phyloP scores from a whole-genome alignment of 345 rosid species.

The Dimocarpus longan region DNA sequence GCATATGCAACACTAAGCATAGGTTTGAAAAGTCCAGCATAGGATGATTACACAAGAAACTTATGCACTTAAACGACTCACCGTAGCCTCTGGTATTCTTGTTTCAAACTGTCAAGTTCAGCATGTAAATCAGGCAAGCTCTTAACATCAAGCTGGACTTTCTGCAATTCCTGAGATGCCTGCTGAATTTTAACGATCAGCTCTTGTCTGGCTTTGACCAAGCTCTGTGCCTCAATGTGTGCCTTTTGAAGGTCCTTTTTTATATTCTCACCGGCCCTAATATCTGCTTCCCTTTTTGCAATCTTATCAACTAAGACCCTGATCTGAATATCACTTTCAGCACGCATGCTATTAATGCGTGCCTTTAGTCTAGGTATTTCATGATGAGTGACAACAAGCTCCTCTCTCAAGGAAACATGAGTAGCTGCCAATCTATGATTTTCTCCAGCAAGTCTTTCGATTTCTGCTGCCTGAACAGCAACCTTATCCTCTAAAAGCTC shows the following conservation, averaged over 20 bases:
- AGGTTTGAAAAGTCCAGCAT: neutral
- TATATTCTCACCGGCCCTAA: slow-evolving; percentile 62
- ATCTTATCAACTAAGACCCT: slow-evolving; percentile 66
- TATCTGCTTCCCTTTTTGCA: slow-evolving; percentile 53
- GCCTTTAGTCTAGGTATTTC: slow-evolving; percentile 64
- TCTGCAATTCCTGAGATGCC: slow-evolving; percentile 62
- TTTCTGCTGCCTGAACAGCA: slow-evolving; percentile 78
- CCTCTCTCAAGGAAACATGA: slow-evolving; percentile 61
- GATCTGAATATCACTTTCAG: slow-evolving; percentile 78
- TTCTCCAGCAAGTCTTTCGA: slow-evolving; percentile 61
- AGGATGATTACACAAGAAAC: neutral
- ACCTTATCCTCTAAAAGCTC: slow-evolving; percentile 63
- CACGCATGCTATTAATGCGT: slow-evolving; percentile 67
- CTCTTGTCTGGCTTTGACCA: slow-evolving; percentile 65
- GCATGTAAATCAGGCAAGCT: slow-evolving; percentile 50
- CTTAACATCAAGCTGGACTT: slow-evolving; percentile 43
- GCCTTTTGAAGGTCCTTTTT: slow-evolving; percentile 72
- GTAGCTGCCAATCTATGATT: slow-evolving; percentile 61
- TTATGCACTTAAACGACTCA: slow-evolving; percentile 34
- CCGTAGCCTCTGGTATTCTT: slow-evolving; percentile 70
- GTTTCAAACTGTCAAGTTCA: slow-evolving; percentile 66
- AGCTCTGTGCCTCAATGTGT: slow-evolving; percentile 61
- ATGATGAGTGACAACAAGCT: slow-evolving; percentile 53
- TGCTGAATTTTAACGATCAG: slow-evolving; percentile 54
- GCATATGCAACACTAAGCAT: neutral